Evolutionary conservation across 2,329 filamentous ascomycete species (phyloP), one percentile per base, ranked within the genome.

Genomic region (Curvularia verruculosa): DNA sequence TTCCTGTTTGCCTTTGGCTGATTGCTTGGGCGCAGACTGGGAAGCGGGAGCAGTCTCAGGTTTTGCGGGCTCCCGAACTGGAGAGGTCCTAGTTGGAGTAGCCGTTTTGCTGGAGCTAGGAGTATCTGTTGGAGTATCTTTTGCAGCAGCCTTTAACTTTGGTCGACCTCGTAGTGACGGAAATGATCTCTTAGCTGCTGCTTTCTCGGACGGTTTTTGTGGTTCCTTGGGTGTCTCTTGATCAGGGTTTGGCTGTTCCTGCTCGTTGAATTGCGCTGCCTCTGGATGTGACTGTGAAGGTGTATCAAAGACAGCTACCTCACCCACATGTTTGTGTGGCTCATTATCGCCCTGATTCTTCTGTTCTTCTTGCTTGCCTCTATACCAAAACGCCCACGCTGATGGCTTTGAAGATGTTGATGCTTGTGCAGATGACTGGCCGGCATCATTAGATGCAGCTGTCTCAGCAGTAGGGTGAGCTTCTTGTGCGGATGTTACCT

Each of bases 311-410:
- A 83, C 81, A 18, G 81, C 81, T 4, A 83, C 69, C 58, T 83
- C 80, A 5, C 79, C 78, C 13, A 85, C 78, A 50, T 83, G 80
- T 55, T 84, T 86, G 80, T 63, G 82, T 75, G 76, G 89, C 79
- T 41, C 86, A 83, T 46, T 82, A 73, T 72, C 87, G 79, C 31
- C 84, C 79, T 60, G 85, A 80, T 49, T 67, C 83, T 80, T 23
- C 80, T 86, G 63, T 73, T 69, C 66, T 81, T 84, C 34, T 69
- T 78, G 63, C 54, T 75, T 76, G 3, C 88, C 86, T 44, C 83
- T 85, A 13, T 88, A 91, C 90, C 90, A 94, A 64, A 94, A 93
- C 0, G 88, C 90, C 90, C 90, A 94, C 0, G 88, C 90, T 0
- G 89, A 89, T 73, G 60, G 78, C 66, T 64, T 82, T 68, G 75